Percentiles rank a stretch among this genome's conserved stretches.
Conservation (phyloP, 192 early-diverging fungal species). For the Coemansia sp. region DNA sequence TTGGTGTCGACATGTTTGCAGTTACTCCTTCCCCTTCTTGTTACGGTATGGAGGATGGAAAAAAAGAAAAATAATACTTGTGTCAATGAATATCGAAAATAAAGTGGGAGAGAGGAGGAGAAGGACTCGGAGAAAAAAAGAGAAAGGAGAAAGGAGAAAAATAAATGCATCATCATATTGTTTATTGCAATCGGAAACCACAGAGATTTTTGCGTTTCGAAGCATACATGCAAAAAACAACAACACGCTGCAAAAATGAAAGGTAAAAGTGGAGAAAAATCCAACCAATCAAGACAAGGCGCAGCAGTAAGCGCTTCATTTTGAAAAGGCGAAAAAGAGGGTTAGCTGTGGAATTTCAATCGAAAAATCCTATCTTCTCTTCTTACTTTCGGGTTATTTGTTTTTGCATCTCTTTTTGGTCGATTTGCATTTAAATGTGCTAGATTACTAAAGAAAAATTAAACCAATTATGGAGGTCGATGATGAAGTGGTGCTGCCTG, state of each 20-base stretch:
- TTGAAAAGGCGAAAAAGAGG: too few relatives aligned
- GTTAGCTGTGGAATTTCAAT: too few relatives aligned
- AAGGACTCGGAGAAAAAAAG: too few relatives aligned
- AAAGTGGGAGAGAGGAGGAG: too few relatives aligned
- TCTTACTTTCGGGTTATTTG: background rate
- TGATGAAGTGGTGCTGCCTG: conserved; percentile 10
- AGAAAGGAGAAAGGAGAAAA: too few relatives aligned
- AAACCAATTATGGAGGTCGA: conserved; percentile 14
- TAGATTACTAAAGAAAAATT: background rate
- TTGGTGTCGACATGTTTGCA: background rate
- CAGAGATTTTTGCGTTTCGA: too few relatives aligned
- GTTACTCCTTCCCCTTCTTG: too few relatives aligned
- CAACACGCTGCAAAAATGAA: background rate
- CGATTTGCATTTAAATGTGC: background rate
- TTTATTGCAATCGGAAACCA: too few relatives aligned
- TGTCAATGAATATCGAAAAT: too few relatives aligned
- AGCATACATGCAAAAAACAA: too few relatives aligned
- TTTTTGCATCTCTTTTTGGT: background rate
- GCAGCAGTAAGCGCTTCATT: background rate
- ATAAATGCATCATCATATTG: too few relatives aligned
- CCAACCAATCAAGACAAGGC: background rate
- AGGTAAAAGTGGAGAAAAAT: background rate
- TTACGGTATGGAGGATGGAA: background rate
- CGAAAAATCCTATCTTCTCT: background rate
- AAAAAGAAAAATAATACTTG: background rate